Conservation (phyloP, 768 basidiomycete species). For the Daedalea quercina region DNA sequence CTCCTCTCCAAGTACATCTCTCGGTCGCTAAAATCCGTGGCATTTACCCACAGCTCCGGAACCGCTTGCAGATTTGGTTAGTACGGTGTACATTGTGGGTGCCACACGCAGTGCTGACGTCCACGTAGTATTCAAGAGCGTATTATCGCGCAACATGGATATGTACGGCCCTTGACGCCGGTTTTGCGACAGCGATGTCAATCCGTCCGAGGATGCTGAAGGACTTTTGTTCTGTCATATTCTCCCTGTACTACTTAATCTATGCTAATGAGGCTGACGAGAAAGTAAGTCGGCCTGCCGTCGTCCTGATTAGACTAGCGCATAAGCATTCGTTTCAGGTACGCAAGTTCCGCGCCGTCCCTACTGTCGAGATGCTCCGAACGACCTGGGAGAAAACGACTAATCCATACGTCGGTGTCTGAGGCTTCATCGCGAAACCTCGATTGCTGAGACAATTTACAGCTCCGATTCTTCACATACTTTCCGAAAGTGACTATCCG, state of each 20-base stretch:
- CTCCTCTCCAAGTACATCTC: not conserved
- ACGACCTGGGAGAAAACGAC: constrained; percentile 95
- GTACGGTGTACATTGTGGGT: constrained; percentile 19
- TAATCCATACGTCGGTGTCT: constrained; percentile 74
- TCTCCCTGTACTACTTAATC: constrained; percentile 84
- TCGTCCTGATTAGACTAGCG: not conserved
- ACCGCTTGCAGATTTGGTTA: constrained; percentile 80
- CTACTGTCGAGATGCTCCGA: constrained; percentile 94
- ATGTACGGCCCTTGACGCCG: constrained; percentile 89
- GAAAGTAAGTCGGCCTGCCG: constrained; percentile 49
- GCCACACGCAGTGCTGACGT: constrained; percentile 4
- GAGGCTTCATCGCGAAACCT: not conserved
- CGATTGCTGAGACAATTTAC: not conserved
- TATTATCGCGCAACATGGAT: constrained; percentile 98
- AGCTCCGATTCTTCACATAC: constrained; percentile 65
- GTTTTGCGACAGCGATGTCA: constrained; percentile 92
- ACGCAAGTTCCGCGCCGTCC: constrained; percentile 84
- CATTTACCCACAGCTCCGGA: constrained; percentile 64
- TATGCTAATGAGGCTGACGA: constrained; percentile 92
- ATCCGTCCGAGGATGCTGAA: constrained; percentile 89
- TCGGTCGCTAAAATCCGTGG: not conserved
- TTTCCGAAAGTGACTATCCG: constrained; percentile 58
- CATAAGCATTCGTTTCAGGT: constrained; percentile 42
- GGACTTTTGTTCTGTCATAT: constrained; percentile 79
- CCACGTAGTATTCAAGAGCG: constrained; percentile 72